Base-by-base conservation (phyloP, 176 grass and related monocot species). In the Lolium perenne region DNA sequence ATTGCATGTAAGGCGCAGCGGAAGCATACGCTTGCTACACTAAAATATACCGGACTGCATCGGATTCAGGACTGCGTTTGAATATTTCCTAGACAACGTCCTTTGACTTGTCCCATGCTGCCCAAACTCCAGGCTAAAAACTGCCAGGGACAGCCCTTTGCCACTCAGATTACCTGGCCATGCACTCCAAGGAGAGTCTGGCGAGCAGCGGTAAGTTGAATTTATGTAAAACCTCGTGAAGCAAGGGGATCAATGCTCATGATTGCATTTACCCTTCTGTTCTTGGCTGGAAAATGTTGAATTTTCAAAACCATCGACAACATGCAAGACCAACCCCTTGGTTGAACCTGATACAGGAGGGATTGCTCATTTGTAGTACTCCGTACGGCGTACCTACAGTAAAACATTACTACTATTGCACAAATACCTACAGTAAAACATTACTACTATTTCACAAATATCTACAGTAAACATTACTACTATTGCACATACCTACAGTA, bases 61-160 rank as follows among this genome's bases (percentile, higher is more conserved):
- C 51, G 4, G 74, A 71, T 53, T 79, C 80, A 84, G 65, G 51
- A 13, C 18, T 4, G 43, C 6, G 55, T 71, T 89, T 80, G 81
- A 74, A 79, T 46, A 76, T 73, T 84, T 51, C 43, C 20, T 51
- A 38, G 2, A 23, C 56, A 16, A 38, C 10, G 48, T 45, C 49
- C 41, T 71, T 71, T 45, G 55, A 73, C 43, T 6, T 16, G 49
- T 8, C 50, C 49, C 72, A 20, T 62, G 54, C 63, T 77, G 51
- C 29, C 21, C 0, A 0, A 25, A 11, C 64, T 22, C 26, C 51
- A 50, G 16, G 16, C 38, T 7, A 76, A 78, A 51, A 71, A 65
- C 40, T 80, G 56, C 56, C 0, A 64, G 16, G 18, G 8, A 20
- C 17, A 64, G 47, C 38, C 6, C 49, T 20, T 82, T 74, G 61